Evolutionary conservation across 1,284 basidiomycete genomes (phyloP).

Genomic region (Malassezia slooffiae): DNA sequence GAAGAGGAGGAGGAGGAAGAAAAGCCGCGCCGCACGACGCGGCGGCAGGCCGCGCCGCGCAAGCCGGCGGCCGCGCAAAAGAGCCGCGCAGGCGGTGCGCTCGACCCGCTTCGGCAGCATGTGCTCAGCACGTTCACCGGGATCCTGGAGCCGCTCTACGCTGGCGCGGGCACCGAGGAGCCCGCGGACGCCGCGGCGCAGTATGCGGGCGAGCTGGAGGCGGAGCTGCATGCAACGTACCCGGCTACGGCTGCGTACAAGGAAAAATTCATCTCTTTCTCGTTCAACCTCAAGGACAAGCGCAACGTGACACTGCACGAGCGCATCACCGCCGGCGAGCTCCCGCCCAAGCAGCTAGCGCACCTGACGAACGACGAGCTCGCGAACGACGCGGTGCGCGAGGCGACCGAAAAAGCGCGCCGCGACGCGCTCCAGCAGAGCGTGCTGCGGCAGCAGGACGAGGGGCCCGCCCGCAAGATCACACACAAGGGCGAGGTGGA

Average conservation of each 20-base stretch:
- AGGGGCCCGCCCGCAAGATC: slow-evolving; percentile 38
- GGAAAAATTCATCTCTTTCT: slow-evolving; percentile 39
- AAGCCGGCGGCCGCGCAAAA: not conserved
- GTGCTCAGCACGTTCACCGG: slow-evolving; percentile 10
- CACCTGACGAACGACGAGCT: slow-evolving; percentile 36
- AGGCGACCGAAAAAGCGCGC: slow-evolving; percentile 34
- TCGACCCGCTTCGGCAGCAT: slow-evolving; percentile 12
- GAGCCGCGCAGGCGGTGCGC: not conserved
- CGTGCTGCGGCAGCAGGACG: slow-evolving; percentile 28
- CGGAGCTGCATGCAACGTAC: slow-evolving; percentile 4
- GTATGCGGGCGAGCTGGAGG: slow-evolving; percentile 8
- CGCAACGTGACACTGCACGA: slow-evolving; percentile 35
- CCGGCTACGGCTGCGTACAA: slow-evolving; percentile 23
- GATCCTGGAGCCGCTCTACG: slow-evolving; percentile 9
- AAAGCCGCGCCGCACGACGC: not conserved
- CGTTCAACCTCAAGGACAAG: slow-evolving; percentile 43
- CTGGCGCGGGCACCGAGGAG: not conserved
- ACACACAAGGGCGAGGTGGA: slow-evolving; percentile 47
- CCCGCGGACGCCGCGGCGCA: not conserved
- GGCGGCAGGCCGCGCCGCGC: not conserved
- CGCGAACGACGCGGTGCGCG: slow-evolving; percentile 40
- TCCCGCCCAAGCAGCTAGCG: slow-evolving; percentile 29
- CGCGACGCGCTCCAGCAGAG: slow-evolving; percentile 33
- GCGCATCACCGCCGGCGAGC: slow-evolving; percentile 29
- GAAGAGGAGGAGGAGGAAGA: slow-evolving; percentile 4